These are phyloP conservation scores for Furculomyces boomerangus DNA, from an alignment of 371 early-diverging fungal species.

Conservation along the genomic window DNA sequence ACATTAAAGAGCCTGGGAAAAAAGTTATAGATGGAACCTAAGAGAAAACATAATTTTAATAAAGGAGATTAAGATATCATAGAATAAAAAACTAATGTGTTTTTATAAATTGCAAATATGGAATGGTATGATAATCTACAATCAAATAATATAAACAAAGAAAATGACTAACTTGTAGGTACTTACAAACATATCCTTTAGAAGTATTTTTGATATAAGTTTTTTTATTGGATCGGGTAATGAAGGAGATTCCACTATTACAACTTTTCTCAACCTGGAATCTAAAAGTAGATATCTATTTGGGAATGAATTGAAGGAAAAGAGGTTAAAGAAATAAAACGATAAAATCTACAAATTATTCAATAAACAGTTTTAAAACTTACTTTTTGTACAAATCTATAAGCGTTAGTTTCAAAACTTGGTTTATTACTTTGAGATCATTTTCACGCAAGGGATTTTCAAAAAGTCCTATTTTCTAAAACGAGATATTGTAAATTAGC, in stretches of 20 bases:
- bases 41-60: neutral
- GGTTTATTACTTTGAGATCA: neutral
- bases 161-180: neutral
- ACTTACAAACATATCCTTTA: slow-evolving; percentile 37
- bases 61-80: neutral
- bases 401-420: neutral
- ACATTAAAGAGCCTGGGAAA: slow-evolving; percentile 51
- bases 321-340: neutral
- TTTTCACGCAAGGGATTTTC: neutral
- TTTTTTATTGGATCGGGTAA: slow-evolving; percentile 54
- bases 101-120: neutral
- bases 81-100: neutral
- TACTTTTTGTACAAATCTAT: neutral
- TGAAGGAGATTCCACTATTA: slow-evolving; percentile 61
- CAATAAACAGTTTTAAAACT: neutral
- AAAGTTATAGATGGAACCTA: slow-evolving; percentile 72
- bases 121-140: neutral
- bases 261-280: slow-evolving; percentile 70
- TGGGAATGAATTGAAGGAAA: neutral
- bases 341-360: neutral
- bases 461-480: slow-evolving; percentile 2
- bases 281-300: slow-evolving; percentile 55
- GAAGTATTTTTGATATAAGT: slow-evolving; percentile 47
- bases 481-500: neutral
- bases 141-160: neutral